phyloP scores from a whole-genome alignment of 768 basidiomycete genomes.

The Lactifluus pinguis region DNA sequence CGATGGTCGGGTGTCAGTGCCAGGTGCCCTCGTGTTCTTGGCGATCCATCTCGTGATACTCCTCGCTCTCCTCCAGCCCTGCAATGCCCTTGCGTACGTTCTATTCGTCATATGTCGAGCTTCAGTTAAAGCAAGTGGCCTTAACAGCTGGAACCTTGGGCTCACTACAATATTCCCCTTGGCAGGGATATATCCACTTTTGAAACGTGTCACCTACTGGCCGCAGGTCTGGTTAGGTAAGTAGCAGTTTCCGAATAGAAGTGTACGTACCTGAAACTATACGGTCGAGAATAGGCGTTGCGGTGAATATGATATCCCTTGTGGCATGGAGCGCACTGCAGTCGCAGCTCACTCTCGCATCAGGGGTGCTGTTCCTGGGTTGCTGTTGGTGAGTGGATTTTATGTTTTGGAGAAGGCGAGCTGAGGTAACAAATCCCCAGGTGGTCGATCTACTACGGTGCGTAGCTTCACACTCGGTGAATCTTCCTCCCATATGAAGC shows the following conservation, averaged over 20 bases:
- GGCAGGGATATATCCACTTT: conserved; percentile 23
- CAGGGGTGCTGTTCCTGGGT: neutral
- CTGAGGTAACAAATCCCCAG: neutral
- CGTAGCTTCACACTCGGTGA: neutral
- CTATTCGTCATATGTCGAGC: neutral
- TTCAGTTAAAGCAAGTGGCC: neutral
- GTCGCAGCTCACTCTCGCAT: neutral
- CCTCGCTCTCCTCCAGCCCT: conserved; percentile 8
- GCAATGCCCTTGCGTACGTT: conserved; percentile 16
- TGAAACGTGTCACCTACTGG: conserved; percentile 26
- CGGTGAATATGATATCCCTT: conserved; percentile 18
- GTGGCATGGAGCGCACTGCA: conserved; percentile 15
- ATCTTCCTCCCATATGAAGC: conserved; percentile 27
- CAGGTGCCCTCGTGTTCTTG: conserved; percentile 16
- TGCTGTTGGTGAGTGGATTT: neutral
- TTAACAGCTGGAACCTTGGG: conserved; percentile 18
- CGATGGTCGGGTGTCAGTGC: conserved; percentile 17
- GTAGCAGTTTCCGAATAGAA: neutral
- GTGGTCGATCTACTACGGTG: conserved; percentile 19
- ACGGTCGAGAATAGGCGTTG: conserved; percentile 12
- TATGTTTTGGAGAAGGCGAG: neutral
- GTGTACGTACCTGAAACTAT: neutral
- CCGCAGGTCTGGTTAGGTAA: conserved; percentile 26
- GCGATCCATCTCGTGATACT: conserved; percentile 8
- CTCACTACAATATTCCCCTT: conserved; percentile 20